Base-by-base conservation (phyloP, 352 stramenopile genomes). In the Globisporangium apiculatum region DNA sequence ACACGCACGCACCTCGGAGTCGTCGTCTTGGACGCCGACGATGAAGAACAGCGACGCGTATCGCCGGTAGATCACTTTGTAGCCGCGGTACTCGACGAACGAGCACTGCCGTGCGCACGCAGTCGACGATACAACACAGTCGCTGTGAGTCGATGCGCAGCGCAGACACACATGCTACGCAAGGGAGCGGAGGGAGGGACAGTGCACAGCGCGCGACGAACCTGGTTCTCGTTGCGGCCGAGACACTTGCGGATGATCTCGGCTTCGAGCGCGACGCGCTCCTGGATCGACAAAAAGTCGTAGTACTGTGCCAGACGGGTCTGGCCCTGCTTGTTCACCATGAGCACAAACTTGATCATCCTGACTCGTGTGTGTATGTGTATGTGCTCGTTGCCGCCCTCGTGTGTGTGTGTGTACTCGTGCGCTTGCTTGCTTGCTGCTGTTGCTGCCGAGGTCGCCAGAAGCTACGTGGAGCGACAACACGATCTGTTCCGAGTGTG, bases 1-100 rank as follows among this genome's bases (percentile, higher is more conserved):
- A 14, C 35, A 24, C 24, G 14, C 37, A 63, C 59, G 38, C 46
- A 91, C 88, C 71, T 97, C 90, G 55, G 77, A 92, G 69, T 96
- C 88, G 66, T 98, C 93, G 58, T 97, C 72, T 72, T 99, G 98
- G 41, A 98, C 92, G 48, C 97, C 98, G 9, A 99, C 97, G 72
- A 99, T 99, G 83, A 99, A 99, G 76, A 99, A 99, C 7, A 99
- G 80, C 61, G 95, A 99, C 47, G 98, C 98, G 73, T 99, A 99
- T 78, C 97, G 79, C 66, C 97, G 79, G 79, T 99, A 99, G 53
- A 97, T 97, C 53, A 97, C 90, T 74, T 99, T 99, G 79, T 99
- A 99, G 48, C 97, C 97, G 18, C 97, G 91, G 78, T 99, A 99
- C 77, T 99, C 97, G 50, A 99, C 87, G 71, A 99, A 99, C 48